phyloP scores from a whole-genome alignment of 441 rosid genomes.

The Breynia disticha region DNA sequence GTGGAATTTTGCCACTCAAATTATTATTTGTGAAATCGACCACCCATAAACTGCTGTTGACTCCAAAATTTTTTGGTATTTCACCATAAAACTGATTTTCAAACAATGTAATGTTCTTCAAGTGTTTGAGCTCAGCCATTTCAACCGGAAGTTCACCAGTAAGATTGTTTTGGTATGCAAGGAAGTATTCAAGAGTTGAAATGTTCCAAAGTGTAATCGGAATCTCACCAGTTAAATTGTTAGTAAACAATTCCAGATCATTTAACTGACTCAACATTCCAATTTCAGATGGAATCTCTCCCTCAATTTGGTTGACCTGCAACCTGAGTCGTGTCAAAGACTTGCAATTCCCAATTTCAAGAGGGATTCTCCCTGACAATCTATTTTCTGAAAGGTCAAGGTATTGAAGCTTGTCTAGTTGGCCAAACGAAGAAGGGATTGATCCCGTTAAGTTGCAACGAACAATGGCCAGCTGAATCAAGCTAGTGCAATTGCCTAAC shows the following conservation, averaged over 20 bases:
- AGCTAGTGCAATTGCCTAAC: slow-evolving; percentile 51
- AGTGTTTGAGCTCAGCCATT: slow-evolving; percentile 46
- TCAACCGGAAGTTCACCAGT: slow-evolving; percentile 56
- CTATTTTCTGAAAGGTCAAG: slow-evolving; percentile 51
- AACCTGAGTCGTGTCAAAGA: slow-evolving; percentile 33
- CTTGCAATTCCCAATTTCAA: slow-evolving; percentile 58
- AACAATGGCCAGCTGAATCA: slow-evolving; percentile 25
- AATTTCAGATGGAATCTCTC: slow-evolving; percentile 49
- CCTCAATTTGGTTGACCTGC: slow-evolving; percentile 50
- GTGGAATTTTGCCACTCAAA: slow-evolving; percentile 56
- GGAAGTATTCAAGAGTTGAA: slow-evolving; percentile 34
- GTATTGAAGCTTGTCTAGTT: slow-evolving; percentile 20
- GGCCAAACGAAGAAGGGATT: slow-evolving; percentile 62
- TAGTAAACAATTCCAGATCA: slow-evolving; percentile 45
- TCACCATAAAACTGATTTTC: slow-evolving; percentile 47
- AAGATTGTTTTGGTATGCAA: slow-evolving; percentile 48
- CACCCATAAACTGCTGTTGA: slow-evolving; percentile 49
- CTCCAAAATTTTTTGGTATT: slow-evolving; percentile 53
- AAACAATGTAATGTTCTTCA: slow-evolving; percentile 37
- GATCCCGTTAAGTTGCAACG: slow-evolving; percentile 38
- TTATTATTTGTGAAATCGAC: slow-evolving; percentile 51
- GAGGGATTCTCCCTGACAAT: slow-evolving; percentile 59
- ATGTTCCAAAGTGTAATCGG: slow-evolving; percentile 64
- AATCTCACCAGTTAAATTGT: slow-evolving; percentile 52
- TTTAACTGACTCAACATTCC: slow-evolving; percentile 34